Base-by-base conservation (phyloP, 2,329 filamentous ascomycete genomes). In the Pezicula rhizophila region DNA sequence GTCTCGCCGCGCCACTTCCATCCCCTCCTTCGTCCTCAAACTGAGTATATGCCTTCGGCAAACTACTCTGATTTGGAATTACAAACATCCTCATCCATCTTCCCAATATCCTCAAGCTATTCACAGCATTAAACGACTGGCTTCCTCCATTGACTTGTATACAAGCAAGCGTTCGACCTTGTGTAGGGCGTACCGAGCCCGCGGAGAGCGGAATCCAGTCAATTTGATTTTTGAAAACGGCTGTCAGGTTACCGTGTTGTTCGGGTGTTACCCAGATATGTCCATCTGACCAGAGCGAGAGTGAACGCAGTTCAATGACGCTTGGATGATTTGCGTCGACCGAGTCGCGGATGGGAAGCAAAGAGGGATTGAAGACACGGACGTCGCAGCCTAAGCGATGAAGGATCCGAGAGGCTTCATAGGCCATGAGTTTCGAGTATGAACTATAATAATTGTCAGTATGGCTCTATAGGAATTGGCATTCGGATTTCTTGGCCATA, bases 81-180 rank as follows among this genome's bases (percentile, higher is more conserved):
- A 74, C 69, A 54, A 84, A 84, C 80, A 85, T 84, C 37, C 80
- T 74, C 81, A 85, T 85, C 82, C 82, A 86, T 0, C 82, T 73
- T 0, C 82, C 82, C 0, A 86, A 70, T 10, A 85, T 74, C 0
- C 82, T 73, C n/a, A 86, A 67, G 1, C 75, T 75, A 58, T 85
- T 86, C 8, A 85, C 79, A 0, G 80, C 76, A 56, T 87, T 86
- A 68, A 86, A 86, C 0, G 75, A 80, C 60, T 85, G 82, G 0
- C 77, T 82, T 0, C 82, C 82, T 14, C 82, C 82, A 46, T 70
- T 78, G 0, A 85, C 80, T 61, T 84, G 79, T 0, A 78, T 77
- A 18, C 85, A 71, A 1, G 76, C 76, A 1, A 86, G 68, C 0
- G 81, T 85, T 1, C 81, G 73, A 31, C 82, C 82, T 65, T 86